Conservation (phyloP, 202 grass and related monocot species). For the Saccharum hybrid region DNA sequence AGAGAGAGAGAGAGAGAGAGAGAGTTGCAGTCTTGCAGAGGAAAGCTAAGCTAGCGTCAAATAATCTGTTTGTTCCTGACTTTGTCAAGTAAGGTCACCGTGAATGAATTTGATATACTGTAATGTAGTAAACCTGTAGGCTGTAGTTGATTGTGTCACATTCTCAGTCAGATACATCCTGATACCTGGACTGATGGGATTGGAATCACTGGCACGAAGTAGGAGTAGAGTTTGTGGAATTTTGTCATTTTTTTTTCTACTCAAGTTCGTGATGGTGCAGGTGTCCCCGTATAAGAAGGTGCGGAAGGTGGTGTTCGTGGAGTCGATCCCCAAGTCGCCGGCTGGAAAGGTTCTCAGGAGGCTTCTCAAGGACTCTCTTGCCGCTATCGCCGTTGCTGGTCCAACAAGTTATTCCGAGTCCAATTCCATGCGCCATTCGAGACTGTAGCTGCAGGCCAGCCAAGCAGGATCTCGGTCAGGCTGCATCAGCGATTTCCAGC, state of each 20-base stretch:
- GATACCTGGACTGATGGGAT: neutral
- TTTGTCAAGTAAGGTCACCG: neutral
- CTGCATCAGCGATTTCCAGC: neutral
- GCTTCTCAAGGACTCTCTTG: slow-evolving; percentile 60
- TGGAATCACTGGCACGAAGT: neutral
- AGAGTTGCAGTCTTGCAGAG: neutral
- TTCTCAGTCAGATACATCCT: neutral
- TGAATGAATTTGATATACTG: slow-evolving; percentile 1
- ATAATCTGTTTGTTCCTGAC: slow-evolving; percentile 41
- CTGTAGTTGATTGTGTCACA: slow-evolving; percentile 8
- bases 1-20: too few species aligned
- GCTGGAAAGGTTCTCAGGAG: slow-evolving; percentile 84
- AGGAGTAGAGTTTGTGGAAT: neutral
- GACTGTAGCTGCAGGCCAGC: slow-evolving; percentile 13
- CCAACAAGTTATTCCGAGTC: slow-evolving; percentile 15
- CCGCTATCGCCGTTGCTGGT: slow-evolving; percentile 6
- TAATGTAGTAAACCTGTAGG: neutral
- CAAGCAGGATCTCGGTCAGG: neutral
- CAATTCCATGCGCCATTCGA: slow-evolving; percentile 32
- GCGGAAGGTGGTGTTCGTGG: slow-evolving; percentile 83
- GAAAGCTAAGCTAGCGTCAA: neutral
- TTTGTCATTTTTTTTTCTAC: neutral
- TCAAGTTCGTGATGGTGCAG: slow-evolving; percentile 46
- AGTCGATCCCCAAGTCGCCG: slow-evolving; percentile 81
- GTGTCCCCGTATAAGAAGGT: slow-evolving; percentile 91